Evolutionary conservation across 139 green algal species (phyloP), one percentile per base, ranked within the genome.

Genomic region (Coccomyxa sp.): DNA sequence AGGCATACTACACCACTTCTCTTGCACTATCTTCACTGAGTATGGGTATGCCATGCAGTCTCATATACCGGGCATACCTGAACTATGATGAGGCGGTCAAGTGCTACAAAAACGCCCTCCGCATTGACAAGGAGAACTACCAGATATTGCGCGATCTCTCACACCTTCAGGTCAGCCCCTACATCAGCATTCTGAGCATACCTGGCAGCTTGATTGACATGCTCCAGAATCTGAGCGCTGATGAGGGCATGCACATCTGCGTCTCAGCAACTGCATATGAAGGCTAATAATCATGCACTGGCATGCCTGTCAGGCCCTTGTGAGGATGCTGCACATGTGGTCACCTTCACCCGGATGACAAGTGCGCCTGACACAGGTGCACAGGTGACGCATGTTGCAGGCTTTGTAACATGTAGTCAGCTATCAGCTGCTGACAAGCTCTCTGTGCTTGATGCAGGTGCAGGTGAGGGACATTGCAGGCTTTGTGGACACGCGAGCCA

Each of bases 81-180:
- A 90, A 99, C 76, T 99, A 99, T 79, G 86, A 89, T 16, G 94
- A 99, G 81, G 97, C 97, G n/a, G 96, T 98, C 84, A 99, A 99
- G 86, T 99, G 97, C 90, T 99, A 99, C 89, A 90, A 93, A 74
- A 98, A 98, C 75, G 95, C 97, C 4, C 85, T 99, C 78, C 89
- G 93, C 9, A 81, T 97, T 33, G 96, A 99, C 77, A 92, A 91
- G 64, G 90, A 98, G 34, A 99, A 99, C 84, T 71, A 91, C 39
- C 93, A 97, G 70, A 97, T 99, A 73, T 76, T 98, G 80, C 80
- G 93, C 22, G 96, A 99, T 83, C 85, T 98, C 50, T 90, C 93
- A 27, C 76, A 92, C 50, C 86, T 98, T 55, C 95, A 97, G 91
- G 92, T 92, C 31, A 29, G 39, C 22, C 10, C 27, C 44, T 58